These are phyloP conservation scores for Pythium apleroticum DNA, from an alignment of 352 stramenopile species.

Conservation along the genomic window DNA sequence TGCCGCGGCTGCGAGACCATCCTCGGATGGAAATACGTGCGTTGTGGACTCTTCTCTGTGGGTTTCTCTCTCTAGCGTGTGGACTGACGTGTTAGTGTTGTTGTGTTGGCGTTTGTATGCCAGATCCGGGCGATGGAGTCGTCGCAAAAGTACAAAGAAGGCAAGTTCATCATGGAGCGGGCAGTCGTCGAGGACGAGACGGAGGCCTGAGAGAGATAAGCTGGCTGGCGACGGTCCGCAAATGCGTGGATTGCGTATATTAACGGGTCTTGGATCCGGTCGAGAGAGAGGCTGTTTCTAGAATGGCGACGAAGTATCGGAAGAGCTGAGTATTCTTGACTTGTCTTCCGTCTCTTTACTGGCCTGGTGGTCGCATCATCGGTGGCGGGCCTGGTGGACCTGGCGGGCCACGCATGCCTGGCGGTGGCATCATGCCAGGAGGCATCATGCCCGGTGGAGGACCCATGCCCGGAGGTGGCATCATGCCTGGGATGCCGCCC, in stretches of 20 bases:
- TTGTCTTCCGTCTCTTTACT: conserved; percentile 40
- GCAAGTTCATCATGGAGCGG: conserved; percentile 82
- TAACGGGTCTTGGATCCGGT: conserved; percentile 3
- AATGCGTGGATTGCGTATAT: conserved; percentile 11
- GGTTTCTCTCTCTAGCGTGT: background rate
- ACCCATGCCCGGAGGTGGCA: conserved; percentile 61
- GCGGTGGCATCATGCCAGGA: conserved; percentile 75
- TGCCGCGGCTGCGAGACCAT: conserved; percentile 61
- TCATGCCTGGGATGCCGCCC: conserved; percentile 77
- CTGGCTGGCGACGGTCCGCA: background rate
- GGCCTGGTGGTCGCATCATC: conserved; percentile 73
- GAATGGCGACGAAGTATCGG: conserved; percentile 2
- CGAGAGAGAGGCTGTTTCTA: background rate
- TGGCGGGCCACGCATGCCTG: conserved; percentile 55
- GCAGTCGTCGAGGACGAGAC: conserved; percentile 67
- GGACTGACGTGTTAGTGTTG: conserved; percentile 14
- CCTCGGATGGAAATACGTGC: conserved; percentile 85
- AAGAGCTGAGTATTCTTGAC: background rate
- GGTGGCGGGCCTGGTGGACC: conserved; percentile 40
- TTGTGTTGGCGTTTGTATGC: no score
- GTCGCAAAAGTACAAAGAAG: conserved; percentile 87
- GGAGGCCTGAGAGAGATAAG: conserved; percentile 27
- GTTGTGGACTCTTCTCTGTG: conserved; percentile 6
- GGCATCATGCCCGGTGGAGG: conserved; percentile 42
- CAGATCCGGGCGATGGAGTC: conserved; percentile 81